Evolutionary conservation across 2,329 filamentous ascomycete species (phyloP).

Genomic region (Mycosphaerella sp.): DNA sequence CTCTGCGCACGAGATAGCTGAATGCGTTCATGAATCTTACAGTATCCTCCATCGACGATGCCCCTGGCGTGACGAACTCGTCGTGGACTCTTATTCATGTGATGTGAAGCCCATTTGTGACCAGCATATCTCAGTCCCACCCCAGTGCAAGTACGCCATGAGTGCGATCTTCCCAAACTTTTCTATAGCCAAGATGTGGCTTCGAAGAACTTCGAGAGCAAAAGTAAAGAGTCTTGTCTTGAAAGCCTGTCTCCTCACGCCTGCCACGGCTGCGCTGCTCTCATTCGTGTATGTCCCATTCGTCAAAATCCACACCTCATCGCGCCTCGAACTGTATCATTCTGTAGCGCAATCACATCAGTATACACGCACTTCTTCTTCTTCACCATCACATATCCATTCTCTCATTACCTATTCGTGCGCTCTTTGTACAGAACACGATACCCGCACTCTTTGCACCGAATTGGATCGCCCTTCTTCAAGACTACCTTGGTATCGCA

Average conservation of each 20-base stretch:
- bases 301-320: slow-evolving; percentile 38
- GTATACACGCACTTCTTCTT: background rate
- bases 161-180: too few species aligned
- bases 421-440: slow-evolving; percentile 96
- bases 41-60: too few species aligned
- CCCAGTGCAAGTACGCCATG: too few species aligned
- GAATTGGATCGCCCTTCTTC: slow-evolving; percentile 71
- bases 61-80: too few species aligned
- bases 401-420: slow-evolving; percentile 74
- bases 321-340: slow-evolving; percentile 99
- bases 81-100: too few species aligned
- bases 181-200: too few species aligned
- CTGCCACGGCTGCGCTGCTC: background rate
- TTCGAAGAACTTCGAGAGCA: too few species aligned
- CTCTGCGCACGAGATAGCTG: too few species aligned
- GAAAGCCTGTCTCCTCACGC: background rate
- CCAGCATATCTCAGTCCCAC: too few species aligned
- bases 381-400: background rate
- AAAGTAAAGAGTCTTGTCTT: too few species aligned
- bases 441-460: slow-evolving; percentile 89
- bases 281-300: background rate
- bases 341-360: slow-evolving; percentile 44
- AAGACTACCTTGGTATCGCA: slow-evolving; percentile 72
- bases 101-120: too few species aligned
- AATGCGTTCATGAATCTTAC: too few species aligned